Base-by-base conservation (phyloP, 2,329 filamentous ascomycete species). In the Celoporthe dispersa region DNA sequence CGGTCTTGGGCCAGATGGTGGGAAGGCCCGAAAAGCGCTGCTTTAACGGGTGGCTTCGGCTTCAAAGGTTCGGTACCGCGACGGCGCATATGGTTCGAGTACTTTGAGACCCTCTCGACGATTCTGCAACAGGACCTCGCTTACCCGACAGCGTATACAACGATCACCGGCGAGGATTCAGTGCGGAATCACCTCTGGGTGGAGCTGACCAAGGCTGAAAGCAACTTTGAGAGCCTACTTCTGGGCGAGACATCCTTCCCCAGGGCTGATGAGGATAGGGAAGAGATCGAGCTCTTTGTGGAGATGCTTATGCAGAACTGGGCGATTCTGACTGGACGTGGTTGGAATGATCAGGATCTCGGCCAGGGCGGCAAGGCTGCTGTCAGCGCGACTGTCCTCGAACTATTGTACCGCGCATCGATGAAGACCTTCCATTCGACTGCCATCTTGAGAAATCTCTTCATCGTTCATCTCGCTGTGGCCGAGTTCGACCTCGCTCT, bases 361-460 rank as follows among this genome's bases (percentile, higher is more conserved):
- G 94, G 93, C 3, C 88, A 91, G 75, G 94, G 92, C 7, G 94
- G 94, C 11, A 92, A 94, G 75, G 89, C 91, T 76, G 88, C 86
- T 31, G 83, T 95, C 25, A 92, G 92, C 73, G 89, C 91, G 67
- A 90, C 90, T 65, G 90, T 97, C 41, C 86, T 99, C 55, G 94
- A 96, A 79, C 92, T 94, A 37, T 85, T 99, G 8, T 99, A 98
- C 80, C 91, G 92, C 53, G 93, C 94, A 31, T 93, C 95, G 9
- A 94, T 92, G 12, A 97, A 96, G 80, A 97, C 94, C 0, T 99
- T 96, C 77, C 96, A 99, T 80, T 99, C 96, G 1, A 97, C 95
- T 1, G 84, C 94, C 12, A 92, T 98, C 72, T 83, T 99, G 39
- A 88, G 95, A 70, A 89, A 94, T 75, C 85, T 99, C 0, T 98